Evolutionary conservation across 106 monocot species (phyloP), one percentile per base, ranked within the genome.

Genomic region (Platanthera zijinensis): DNA sequence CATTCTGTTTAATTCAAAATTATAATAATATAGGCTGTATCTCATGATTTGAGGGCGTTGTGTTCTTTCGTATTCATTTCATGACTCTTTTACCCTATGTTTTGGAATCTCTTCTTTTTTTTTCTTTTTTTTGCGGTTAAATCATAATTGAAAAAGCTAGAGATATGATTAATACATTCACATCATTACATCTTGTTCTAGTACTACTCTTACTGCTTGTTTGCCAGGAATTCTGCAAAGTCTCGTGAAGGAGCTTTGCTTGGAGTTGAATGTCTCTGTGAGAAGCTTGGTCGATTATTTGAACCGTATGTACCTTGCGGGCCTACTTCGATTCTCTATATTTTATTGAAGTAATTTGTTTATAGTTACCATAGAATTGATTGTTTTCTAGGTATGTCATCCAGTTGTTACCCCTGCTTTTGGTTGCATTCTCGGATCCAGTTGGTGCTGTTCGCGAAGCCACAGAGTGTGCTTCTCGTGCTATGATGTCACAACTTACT

Each of bases 391-490:
- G 97, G 83, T 97, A 97, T 85, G 91, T 97, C 7, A 97, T 97
- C 73, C 86, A 89, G 83, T 82, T 91, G 83, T 82, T 97, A 71
- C 97, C 97, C 45, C 82, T 94, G 79, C 97, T 97, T 80, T 81
- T 97, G 78, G 86, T 90, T 76, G 94, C 97, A 71, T 97, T 97
- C 79, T 97, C 97, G n/a, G 97, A 97, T 75, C 89, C 89, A 88
- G 91, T 93, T 71, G 74, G 83, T 75, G 97, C 97, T 78, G 89
- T 97, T 17, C 93, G 97, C 61, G 97, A 97, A 82, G 93, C 91
- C 64, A 89, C 97, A 61, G 97, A 97, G 70, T 91, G 97, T 88
- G 97, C 94, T 82, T 93, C 97, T 85, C 97, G 97, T 79, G 93
- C 97, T 74, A 97, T 97, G 89, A 97, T 97, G 97, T 88, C 97